These are phyloP conservation scores for Phylloporus sp. DNA, from an alignment of 768 basidiomycete species.

Conservation along the genomic window DNA sequence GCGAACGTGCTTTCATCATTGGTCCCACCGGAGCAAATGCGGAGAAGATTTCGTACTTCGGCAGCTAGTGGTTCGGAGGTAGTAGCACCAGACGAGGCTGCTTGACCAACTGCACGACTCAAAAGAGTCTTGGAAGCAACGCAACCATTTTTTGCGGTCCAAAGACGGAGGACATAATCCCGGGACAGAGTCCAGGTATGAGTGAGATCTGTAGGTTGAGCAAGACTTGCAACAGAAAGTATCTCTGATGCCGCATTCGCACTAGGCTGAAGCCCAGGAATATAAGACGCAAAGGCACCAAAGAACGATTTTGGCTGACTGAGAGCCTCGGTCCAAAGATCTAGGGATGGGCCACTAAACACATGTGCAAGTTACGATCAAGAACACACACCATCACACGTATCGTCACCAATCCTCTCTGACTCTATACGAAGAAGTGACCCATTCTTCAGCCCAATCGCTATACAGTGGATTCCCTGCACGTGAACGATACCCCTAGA, in stretches of 20 bases:
- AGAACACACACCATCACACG: slow-evolving; percentile 51
- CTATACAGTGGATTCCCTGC: slow-evolving; percentile 64
- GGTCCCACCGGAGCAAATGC: slow-evolving; percentile 49
- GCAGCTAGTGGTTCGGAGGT: slow-evolving; percentile 53
- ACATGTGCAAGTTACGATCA: slow-evolving; percentile 2
- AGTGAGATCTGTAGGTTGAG: slow-evolving; percentile 71
- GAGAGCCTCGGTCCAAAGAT: slow-evolving; percentile 66
- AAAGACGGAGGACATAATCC: slow-evolving; percentile 79
- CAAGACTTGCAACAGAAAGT: slow-evolving; percentile 66
- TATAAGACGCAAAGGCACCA: slow-evolving; percentile 61
- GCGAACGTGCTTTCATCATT: slow-evolving; percentile 56
- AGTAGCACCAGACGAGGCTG: slow-evolving; percentile 28
- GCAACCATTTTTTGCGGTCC: slow-evolving; percentile 76
- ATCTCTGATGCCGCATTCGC: slow-evolving; percentile 53
- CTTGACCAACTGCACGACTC: slow-evolving; percentile 29
- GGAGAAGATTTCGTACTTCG: slow-evolving; percentile 61
- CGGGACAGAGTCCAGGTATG: slow-evolving; percentile 84
- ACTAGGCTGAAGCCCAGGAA: slow-evolving; percentile 49
- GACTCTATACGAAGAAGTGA: slow-evolving; percentile 68
- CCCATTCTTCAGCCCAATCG: slow-evolving; percentile 58
- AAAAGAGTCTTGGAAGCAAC: slow-evolving; percentile 59
- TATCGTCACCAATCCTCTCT: slow-evolving; percentile 51
- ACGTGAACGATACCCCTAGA: slow-evolving; percentile 52
- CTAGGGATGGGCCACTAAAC: slow-evolving; percentile 35
- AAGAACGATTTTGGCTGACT: slow-evolving; percentile 66